A percentile compares a stretch with the other conserved stretches of the same genome.
Evolutionary conservation across 208 protist genomes (phyloP).

Genomic region (Kentomonas sorsogonicus): DNA sequence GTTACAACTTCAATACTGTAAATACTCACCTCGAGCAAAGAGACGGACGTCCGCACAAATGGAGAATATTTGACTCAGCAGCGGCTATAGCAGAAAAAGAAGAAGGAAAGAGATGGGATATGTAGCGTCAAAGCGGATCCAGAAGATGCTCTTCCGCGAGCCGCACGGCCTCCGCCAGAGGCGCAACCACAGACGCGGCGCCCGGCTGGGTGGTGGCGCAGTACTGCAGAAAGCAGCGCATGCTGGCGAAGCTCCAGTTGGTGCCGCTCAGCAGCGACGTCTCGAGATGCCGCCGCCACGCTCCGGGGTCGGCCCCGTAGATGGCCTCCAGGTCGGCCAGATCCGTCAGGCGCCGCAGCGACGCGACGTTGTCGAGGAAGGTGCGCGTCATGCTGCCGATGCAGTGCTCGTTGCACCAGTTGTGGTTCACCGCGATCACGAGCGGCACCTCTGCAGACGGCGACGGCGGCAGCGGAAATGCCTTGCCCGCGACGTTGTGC

Average conservation of each 20-base stretch:
- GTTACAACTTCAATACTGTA: too few species aligned
- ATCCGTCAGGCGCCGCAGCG: conserved; percentile 25
- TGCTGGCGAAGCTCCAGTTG: conserved; percentile 60
- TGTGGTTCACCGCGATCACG: conserved; percentile 81
- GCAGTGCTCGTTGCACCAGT: conserved; percentile 81
- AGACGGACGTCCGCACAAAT: too few species aligned
- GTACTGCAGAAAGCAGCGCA: conserved; percentile 41
- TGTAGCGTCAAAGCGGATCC: not conserved
- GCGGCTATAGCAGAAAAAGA: not conserved
- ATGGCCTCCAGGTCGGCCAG: conserved; percentile 34
- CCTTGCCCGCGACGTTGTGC: conserved; percentile 63
- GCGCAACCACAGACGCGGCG: not conserved
- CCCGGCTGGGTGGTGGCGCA: conserved; percentile 6
- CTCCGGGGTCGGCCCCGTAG: conserved; percentile 27
- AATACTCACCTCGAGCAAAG: too few species aligned
- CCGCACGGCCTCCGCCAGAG: conserved; percentile 2
- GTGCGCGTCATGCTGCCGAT: conserved; percentile 43
- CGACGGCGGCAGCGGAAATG: conserved; percentile 16
- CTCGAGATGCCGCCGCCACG: conserved; percentile 45
- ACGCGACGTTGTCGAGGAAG: conserved; percentile 42
- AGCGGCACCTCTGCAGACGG: conserved; percentile 17
- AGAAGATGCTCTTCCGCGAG: not conserved
- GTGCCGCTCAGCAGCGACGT: conserved; percentile 42
- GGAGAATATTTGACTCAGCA: not conserved
- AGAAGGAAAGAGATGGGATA: not conserved